Evolutionary conservation across 371 early-diverging fungal genomes (phyloP).

Genomic region (Batrachochytrium dendrobatidis): DNA sequence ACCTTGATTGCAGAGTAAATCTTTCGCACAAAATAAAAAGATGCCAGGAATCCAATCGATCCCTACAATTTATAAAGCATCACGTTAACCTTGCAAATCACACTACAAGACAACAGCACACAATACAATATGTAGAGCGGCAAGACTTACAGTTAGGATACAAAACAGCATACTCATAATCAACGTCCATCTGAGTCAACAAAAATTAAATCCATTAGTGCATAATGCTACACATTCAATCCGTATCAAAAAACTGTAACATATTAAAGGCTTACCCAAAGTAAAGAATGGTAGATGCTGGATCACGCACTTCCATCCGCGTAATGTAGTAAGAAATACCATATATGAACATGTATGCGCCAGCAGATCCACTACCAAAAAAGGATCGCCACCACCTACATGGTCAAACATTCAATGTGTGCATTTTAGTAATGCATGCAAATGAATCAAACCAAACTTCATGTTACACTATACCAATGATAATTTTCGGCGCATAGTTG

Average conservation of each 20-base stretch:
- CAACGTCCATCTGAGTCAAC: conserved; percentile 41
- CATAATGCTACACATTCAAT: no score
- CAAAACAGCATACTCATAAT: conserved; percentile 59
- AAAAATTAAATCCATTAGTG: no score
- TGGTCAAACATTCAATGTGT: conserved; percentile 58
- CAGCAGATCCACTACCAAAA: conserved; percentile 78
- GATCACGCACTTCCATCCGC: conserved; percentile 56
- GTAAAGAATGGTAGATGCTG: conserved; percentile 76
- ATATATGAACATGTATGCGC: conserved; percentile 83
- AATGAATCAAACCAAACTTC: neutral
- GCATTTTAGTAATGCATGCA: no score
- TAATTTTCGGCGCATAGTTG: conserved; percentile 70
- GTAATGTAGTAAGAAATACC: conserved; percentile 44
- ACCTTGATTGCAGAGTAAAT: conserved; percentile 81
- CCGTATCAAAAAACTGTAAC: conserved; percentile 40
- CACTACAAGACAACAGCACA: neutral
- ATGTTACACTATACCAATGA: neutral
- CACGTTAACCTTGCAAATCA: neutral
- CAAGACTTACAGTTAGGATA: conserved; percentile 55
- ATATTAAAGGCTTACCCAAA: conserved; percentile 79
- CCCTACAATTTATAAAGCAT: conserved; percentile 32
- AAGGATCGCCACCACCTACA: conserved; percentile 95
- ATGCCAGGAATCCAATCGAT: conserved; percentile 70
- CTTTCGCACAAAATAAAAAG: conserved; percentile 67
- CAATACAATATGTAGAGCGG: neutral